A percentile compares a stretch with the other conserved stretches of the same genome.
phyloP scores from a whole-genome alignment of 768 basidiomycete species.

The Leucosporidium creatinivorum region DNA sequence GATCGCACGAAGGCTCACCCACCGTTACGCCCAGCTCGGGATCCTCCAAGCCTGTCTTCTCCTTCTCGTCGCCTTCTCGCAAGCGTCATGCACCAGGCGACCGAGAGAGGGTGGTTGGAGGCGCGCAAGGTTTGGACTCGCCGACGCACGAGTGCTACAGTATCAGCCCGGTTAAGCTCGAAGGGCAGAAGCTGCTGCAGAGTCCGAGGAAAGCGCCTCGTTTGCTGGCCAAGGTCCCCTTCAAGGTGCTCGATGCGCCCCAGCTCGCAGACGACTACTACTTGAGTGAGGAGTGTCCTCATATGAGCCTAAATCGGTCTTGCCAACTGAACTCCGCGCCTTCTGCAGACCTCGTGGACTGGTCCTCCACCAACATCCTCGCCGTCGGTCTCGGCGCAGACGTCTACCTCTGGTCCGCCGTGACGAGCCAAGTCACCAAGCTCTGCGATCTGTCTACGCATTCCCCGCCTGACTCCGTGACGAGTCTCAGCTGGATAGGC shows the following conservation, averaged over 20 bases:
- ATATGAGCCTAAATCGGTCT: not conserved
- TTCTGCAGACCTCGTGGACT: conserved; percentile 67
- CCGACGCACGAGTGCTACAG: conserved; percentile 84
- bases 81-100: conserved; percentile 23
- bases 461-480: conserved; percentile 57
- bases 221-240: conserved; percentile 85
- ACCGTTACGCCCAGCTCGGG: conserved; percentile 31
- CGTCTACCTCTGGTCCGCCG: conserved; percentile 95
- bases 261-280: conserved; percentile 56
- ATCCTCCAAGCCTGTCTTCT: conserved; percentile 37
- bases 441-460: conserved; percentile 65
- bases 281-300: conserved; percentile 23
- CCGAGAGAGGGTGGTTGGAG: conserved; percentile 52
- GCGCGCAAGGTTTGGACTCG: conserved; percentile 66
- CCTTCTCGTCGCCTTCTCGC: conserved; percentile 31
- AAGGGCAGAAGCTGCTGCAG: conserved; percentile 71
- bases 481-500: conserved; percentile 90
- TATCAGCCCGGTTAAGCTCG: conserved; percentile 77
- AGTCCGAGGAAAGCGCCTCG: conserved; percentile 74
- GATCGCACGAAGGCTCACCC: conserved; percentile 18
- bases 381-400: conserved; percentile 85
- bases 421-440: conserved; percentile 84
- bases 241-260: conserved; percentile 92
- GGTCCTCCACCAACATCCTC: conserved; percentile 90
- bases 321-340: too few species aligned